phyloP scores from a whole-genome alignment of 2,329 filamentous ascomycete genomes.

The Epichloe amarillans region DNA sequence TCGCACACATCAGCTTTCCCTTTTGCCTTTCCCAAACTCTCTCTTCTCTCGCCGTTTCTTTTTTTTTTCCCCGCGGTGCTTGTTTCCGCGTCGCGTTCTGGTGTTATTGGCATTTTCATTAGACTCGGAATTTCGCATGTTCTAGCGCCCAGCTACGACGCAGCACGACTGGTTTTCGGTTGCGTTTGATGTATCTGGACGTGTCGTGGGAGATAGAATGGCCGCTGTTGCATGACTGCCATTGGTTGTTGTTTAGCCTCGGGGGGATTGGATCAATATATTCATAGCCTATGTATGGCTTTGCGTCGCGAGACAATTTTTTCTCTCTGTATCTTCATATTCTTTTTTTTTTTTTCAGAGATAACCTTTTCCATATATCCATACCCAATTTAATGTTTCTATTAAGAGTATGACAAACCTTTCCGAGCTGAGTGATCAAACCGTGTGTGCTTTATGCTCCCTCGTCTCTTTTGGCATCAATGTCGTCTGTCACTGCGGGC shows the following conservation, averaged over 20 bases:
- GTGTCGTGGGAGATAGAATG: not conserved
- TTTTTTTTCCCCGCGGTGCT: not conserved
- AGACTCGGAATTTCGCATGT: not conserved
- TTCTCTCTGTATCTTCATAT: not conserved
- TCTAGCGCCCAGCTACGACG: not conserved
- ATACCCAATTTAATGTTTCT: not conserved
- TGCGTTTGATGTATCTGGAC: not conserved
- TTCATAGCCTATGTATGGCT: not conserved
- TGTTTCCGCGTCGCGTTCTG: not conserved
- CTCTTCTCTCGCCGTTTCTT: not conserved
- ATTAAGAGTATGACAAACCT: not conserved
- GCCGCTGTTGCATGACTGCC: not conserved
- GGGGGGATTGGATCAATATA: not conserved
- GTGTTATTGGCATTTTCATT: not conserved
- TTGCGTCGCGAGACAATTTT: not conserved
- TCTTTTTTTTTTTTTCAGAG: not conserved
- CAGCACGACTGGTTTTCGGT: not conserved
- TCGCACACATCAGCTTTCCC: not conserved
- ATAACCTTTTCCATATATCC: not conserved
- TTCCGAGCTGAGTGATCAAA: too few species aligned
- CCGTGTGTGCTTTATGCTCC: not conserved
- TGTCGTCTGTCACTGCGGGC: slow-evolving; percentile 34
- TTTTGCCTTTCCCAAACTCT: not conserved
- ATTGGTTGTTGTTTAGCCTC: not conserved
- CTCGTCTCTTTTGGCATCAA: slow-evolving; percentile 26